Percentiles rank a stretch among this genome's conserved stretches.
Conservation (phyloP, 1,284 basidiomycete genomes). For the Cutaneotrichosporon sp. region DNA sequence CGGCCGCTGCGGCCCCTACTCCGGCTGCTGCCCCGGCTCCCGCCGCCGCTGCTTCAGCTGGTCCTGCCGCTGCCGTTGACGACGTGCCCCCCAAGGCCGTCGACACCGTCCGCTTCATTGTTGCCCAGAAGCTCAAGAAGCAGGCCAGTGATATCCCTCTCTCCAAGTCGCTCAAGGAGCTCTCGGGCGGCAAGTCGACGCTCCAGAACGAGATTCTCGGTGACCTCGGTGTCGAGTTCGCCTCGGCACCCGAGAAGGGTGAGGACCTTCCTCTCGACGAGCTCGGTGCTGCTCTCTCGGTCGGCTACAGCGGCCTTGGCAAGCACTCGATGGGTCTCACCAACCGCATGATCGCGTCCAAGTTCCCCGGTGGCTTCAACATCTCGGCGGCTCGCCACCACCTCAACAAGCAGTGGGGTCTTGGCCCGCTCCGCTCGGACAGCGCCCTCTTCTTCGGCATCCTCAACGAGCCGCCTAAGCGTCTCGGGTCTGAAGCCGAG, state of each 20-base stretch:
- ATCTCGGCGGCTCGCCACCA: constrained; percentile 86
- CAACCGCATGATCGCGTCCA: constrained; percentile 86
- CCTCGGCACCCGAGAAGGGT: constrained; percentile 92
- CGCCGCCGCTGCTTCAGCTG: constrained; percentile 58
- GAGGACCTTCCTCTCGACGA: constrained; percentile 96
- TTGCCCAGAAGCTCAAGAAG: constrained; percentile 99
- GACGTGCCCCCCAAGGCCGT: constrained; percentile 89
- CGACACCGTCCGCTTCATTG: constrained; percentile 83
- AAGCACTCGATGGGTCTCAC: constrained; percentile 93
- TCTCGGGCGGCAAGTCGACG: constrained; percentile 97
- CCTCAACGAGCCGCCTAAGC: constrained; percentile 90
- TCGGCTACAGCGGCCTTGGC: constrained; percentile 80
- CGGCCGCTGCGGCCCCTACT: constrained; percentile 56
- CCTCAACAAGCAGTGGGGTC: constrained; percentile 87
- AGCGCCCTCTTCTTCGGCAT: constrained; percentile 87
- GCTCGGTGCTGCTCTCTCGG: constrained; percentile 78
- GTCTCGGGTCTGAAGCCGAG: constrained; percentile 84
- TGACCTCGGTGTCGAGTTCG: constrained; percentile 85
- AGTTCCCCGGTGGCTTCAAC: constrained; percentile 99
- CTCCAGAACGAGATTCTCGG: constrained; percentile 96
- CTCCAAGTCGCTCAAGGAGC: constrained; percentile 96
- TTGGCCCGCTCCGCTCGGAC: constrained; percentile 84
- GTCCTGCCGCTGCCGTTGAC: constrained; percentile 68
- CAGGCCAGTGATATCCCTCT: constrained; percentile 80
- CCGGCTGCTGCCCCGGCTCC: constrained; percentile 57